Percentiles rank a stretch among this genome's conserved stretches.
These are phyloP conservation scores for Vanrija sp. DNA, from an alignment of 1,284 basidiomycete genomes.

Conservation along the genomic window DNA sequence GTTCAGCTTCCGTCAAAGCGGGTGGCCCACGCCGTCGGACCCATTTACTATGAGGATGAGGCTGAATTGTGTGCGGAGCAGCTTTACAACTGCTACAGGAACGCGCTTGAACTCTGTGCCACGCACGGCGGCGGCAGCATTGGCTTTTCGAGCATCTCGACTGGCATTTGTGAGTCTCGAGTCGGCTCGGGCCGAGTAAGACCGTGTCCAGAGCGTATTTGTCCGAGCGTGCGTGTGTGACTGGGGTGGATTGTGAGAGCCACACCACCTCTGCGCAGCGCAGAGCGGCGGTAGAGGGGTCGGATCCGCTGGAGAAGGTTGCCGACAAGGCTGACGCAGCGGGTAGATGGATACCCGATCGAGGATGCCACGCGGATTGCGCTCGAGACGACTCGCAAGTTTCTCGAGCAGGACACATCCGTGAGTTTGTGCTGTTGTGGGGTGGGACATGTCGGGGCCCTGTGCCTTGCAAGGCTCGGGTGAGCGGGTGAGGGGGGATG, in stretches of 20 bases:
- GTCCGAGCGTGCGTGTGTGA: too few species aligned
- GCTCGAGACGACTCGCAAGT: constrained; percentile 34
- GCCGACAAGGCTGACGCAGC: not conserved
- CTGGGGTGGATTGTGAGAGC: too few species aligned
- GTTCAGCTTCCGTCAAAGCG: constrained; percentile 55
- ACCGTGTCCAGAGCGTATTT: too few species aligned
- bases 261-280: too few species aligned
- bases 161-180: constrained; percentile 40
- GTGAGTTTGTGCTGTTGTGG: constrained; percentile 15
- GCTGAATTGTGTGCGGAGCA: constrained; percentile 54
- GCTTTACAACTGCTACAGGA: constrained; percentile 69
- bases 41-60: constrained; percentile 59
- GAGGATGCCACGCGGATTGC: constrained; percentile 43
- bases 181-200: too few species aligned
- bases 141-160: constrained; percentile 51
- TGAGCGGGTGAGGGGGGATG: too few species aligned
- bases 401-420: constrained; percentile 28
- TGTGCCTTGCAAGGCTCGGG: not conserved
- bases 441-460: not conserved
- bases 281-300: too few species aligned
- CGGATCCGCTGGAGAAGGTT: not conserved
- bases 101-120: constrained; percentile 61
- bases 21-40: constrained; percentile 89
- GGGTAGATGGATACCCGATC: constrained; percentile 46
- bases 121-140: constrained; percentile 62